A percentile compares a stretch with the other conserved stretches of the same genome.
Evolutionary conservation across 805 yeast genomes (phyloP).

Genomic region (Metschnikowia kunwiensis): DNA sequence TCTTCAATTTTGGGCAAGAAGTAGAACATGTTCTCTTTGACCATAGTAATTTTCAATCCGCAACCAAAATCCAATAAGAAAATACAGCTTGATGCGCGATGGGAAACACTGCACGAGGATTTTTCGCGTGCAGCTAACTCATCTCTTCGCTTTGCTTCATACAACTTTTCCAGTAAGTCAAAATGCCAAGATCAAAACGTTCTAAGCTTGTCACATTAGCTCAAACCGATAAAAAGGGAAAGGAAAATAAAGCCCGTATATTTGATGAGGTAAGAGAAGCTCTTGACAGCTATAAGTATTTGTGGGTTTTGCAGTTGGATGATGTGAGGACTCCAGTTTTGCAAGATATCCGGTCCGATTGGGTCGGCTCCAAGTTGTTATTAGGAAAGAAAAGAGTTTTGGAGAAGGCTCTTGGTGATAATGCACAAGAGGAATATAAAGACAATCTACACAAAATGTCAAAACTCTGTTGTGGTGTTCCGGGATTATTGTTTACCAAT

Average conservation of each 20-base stretch:
- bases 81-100: too few species aligned
- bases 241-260: constrained; percentile 84
- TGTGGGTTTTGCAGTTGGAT: constrained; percentile 82
- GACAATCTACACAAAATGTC: constrained; percentile 75
- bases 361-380: constrained; percentile 86
- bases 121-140: constrained; percentile 10
- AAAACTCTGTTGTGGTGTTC: constrained; percentile 65
- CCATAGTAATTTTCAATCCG: too few species aligned
- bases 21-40: too few species aligned
- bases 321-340: constrained; percentile 95
- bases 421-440: constrained; percentile 84
- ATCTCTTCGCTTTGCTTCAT: constrained; percentile 11
- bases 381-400: constrained; percentile 92
- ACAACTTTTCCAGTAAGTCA: constrained; percentile 2
- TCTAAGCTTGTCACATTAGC: constrained; percentile 94
- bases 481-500: constrained; percentile 86
- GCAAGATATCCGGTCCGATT: constrained; percentile 87
- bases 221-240: constrained; percentile 93
- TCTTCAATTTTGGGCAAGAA: too few species aligned
- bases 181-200: constrained; percentile 96
- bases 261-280: constrained; percentile 87
- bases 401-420: constrained; percentile 87
- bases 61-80: too few species aligned
- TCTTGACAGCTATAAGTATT: constrained; percentile 71
- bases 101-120: constrained; percentile 3